These are phyloP conservation scores for Mycotypha africana DNA, from an alignment of 371 early-diverging fungal species.

Conservation along the genomic window DNA sequence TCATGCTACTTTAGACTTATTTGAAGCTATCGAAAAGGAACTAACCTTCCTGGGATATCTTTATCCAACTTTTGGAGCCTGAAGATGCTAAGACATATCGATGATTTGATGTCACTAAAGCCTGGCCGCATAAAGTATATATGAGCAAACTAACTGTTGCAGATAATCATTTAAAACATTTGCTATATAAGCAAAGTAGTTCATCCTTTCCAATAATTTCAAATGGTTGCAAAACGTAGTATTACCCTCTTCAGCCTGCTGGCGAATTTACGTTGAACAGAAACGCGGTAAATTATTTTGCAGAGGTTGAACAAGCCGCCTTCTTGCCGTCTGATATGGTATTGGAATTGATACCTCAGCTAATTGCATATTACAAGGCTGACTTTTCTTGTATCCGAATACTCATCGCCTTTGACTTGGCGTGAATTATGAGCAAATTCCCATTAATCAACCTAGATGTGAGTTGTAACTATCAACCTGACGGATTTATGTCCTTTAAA, in stretches of 20 bases:
- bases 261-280: slow-evolving; percentile 68
- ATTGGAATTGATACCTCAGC: slow-evolving; percentile 64
- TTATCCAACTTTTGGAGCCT: slow-evolving; percentile 67
- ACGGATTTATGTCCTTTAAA: slow-evolving; percentile 42
- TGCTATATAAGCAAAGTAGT: too few species aligned
- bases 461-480: slow-evolving; percentile 62
- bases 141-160: too few species aligned
- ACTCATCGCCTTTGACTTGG: slow-evolving; percentile 79
- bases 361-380: slow-evolving; percentile 74
- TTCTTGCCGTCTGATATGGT: slow-evolving; percentile 69
- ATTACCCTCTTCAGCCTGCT: slow-evolving; percentile 65
- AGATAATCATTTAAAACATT: too few species aligned
- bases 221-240: too few species aligned
- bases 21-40: slow-evolving; percentile 66
- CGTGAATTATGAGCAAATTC: slow-evolving; percentile 68
- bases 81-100: slow-evolving; percentile 66
- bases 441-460: slow-evolving; percentile 57
- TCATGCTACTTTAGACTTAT: slow-evolving; percentile 68
- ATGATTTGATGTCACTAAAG: slow-evolving; percentile 84
- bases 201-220: too few species aligned
- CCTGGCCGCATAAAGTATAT: slow-evolving; percentile 60
- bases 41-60: slow-evolving; percentile 67
- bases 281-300: slow-evolving; percentile 74
- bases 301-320: slow-evolving; percentile 75
- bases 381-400: slow-evolving; percentile 74